Base-by-base conservation (phyloP, 176 grass and related monocot genomes). In the Hyparrhenia diplandra region DNA sequence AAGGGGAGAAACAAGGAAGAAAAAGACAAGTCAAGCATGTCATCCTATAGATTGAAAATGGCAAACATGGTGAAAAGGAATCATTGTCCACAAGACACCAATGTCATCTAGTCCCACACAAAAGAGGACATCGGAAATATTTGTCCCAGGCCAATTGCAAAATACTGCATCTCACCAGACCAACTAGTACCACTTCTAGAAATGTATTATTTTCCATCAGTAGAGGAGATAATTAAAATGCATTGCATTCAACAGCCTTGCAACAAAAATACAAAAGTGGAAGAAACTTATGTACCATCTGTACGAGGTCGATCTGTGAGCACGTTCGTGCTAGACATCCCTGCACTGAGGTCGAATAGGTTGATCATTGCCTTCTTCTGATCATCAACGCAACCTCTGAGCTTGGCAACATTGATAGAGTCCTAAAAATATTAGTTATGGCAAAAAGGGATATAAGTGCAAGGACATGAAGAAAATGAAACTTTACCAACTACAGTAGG, bases 351-450 rank as follows among this genome's bases (percentile, higher is more conserved):
- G 55, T 94, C 89, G 10, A 92, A 92, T 73, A 89, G 39, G 72
- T 87, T 94, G 74, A 92, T 89, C 92, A 94, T 89, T 46, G 73
- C 60, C 29, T 79, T 49, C 55, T 65, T 82, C 35, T 71, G 28
- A 77, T 42, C 1, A 89, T 58, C 72, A 49, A 65, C 6, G 27
- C 29, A 47, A 3, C 78, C 66, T 82, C 58, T 13, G 13, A 67
- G 66, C 46, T 57, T 11, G 14, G 81, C 49, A 76, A 31, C 77
- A 87, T 87, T 64, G 35, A 58, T 66, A 41, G 68, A 45, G 11
- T 83, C 74, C 89, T 94, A 69, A 58, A 77, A 79, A 79, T 39
- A 70, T 6, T 9, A 72, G 37, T 72, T 30, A 72, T 3, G 12
- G 16, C 25, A 41, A 74, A 52, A 41, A 61, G 32, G 64, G 46